Conservation (phyloP, 2,329 filamentous ascomycete genomes). For the Dactylellina haptotyla region DNA sequence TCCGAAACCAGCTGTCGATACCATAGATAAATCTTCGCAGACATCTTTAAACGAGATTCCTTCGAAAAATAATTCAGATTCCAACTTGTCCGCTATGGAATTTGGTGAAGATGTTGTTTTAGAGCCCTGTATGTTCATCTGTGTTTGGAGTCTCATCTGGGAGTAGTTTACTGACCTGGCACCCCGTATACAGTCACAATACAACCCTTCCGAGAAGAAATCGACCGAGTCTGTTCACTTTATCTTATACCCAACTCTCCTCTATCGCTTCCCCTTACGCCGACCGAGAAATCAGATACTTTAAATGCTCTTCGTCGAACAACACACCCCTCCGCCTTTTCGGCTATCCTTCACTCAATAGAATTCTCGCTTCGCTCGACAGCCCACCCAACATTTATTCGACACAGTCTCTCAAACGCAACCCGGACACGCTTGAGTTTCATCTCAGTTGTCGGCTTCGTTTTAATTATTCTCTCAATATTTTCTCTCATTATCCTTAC, state of each 20-base stretch:
- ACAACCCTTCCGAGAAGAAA: conserved; percentile 57
- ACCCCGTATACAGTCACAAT: conserved; percentile 53
- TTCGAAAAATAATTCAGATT: conserved; percentile 16
- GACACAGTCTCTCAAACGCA: conserved; percentile 41
- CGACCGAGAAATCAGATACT: conserved; percentile 52
- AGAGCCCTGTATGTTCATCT: conserved; percentile 27
- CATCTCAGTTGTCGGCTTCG: conserved; percentile 26
- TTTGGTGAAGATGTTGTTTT: conserved; percentile 43
- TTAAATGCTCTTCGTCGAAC: conserved; percentile 56
- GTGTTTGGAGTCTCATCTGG: neutral
- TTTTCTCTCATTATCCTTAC: conserved; percentile 32
- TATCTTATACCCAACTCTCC: conserved; percentile 55
- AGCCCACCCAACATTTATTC: conserved; percentile 56
- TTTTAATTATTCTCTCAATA: conserved; percentile 24
- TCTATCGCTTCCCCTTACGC: conserved; percentile 55
- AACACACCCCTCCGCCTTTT: conserved; percentile 56
- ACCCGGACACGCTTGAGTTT: conserved; percentile 45
- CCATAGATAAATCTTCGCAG: conserved; percentile 1
- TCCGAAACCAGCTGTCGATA: neutral
- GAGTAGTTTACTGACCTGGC: neutral
- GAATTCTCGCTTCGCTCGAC: conserved; percentile 55
- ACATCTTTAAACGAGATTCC: neutral
- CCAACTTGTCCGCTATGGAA: conserved; percentile 12
- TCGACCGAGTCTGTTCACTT: conserved; percentile 53
- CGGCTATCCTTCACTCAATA: conserved; percentile 43